Percentiles rank a stretch among this genome's conserved stretches.
phyloP scores from a whole-genome alignment of 441 rosid species.

The Croton laevigatus region DNA sequence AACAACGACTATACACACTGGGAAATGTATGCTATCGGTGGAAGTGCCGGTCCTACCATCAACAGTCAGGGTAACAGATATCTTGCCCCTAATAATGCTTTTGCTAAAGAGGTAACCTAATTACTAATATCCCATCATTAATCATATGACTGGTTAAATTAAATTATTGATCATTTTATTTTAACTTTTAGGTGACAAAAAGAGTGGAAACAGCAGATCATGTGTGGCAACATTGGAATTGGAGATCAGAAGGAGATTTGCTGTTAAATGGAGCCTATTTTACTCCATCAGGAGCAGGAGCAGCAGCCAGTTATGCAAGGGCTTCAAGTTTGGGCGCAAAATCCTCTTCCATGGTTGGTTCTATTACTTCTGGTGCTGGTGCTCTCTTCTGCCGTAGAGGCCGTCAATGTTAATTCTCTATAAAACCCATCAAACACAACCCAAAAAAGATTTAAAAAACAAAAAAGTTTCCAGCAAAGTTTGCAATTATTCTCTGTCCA shows the following conservation, averaged over 20 bases:
- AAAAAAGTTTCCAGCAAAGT: background rate
- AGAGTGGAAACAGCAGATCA: conserved; percentile 55
- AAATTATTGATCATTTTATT: background rate
- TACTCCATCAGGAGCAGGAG: conserved; percentile 76
- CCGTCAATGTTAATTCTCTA: conserved; percentile 35
- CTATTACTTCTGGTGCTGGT: conserved; percentile 60
- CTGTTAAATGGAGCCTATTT: conserved; percentile 85
- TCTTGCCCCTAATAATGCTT: conserved; percentile 62
- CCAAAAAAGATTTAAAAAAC: conserved; percentile 15
- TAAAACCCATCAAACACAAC: conserved; percentile 8
- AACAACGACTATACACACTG: conserved; percentile 98
- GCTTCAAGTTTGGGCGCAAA: conserved; percentile 95
- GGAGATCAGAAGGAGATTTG: conserved; percentile 93
- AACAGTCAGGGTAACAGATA: conserved; percentile 96
- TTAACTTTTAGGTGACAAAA: conserved; percentile 68
- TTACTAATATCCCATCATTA: background rate
- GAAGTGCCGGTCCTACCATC: conserved; percentile 87
- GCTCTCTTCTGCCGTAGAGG: conserved; percentile 62
- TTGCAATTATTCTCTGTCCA: conserved; percentile 8
- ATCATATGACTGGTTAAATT: background rate
- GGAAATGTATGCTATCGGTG: conserved; percentile 98
- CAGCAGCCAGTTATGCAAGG: conserved; percentile 76
- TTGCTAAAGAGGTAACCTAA: conserved; percentile 70
- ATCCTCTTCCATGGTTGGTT: conserved; percentile 75
- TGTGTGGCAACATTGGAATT: conserved; percentile 75